These are phyloP conservation scores for Laburnicola sp. DNA, from an alignment of 2,329 filamentous ascomycete genomes.

Conservation along the genomic window DNA sequence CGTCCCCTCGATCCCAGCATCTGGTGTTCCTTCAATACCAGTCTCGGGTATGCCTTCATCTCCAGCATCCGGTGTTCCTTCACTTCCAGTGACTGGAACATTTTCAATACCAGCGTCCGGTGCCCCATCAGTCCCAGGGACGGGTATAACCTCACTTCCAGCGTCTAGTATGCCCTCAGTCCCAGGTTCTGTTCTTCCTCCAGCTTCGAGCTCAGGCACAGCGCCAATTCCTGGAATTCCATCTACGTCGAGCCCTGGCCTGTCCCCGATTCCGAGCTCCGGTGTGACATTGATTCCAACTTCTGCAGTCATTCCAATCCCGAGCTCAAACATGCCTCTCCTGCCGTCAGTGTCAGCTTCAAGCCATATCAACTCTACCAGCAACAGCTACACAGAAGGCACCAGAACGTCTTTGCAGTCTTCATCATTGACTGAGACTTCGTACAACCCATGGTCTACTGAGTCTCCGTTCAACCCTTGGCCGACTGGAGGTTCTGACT, in stretches of 20 bases:
- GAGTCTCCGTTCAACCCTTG: not conserved
- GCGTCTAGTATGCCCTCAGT: not conserved
- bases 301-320: not conserved
- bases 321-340: not conserved
- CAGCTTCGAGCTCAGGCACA: not conserved
- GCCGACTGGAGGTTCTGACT: not conserved
- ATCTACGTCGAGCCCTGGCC: not conserved
- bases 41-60: not conserved
- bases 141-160: not conserved
- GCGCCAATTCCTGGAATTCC: not conserved
- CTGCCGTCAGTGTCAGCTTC: not conserved
- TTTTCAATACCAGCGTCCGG: too few species aligned
- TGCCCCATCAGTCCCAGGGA: not conserved
- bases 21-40: not conserved
- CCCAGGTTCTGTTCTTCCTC: not conserved
- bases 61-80: not conserved
- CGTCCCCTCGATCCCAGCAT: not conserved
- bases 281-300: constrained; percentile 7
- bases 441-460: not conserved
- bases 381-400: too few species aligned
- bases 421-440: too few species aligned
- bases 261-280: not conserved
- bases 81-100: not conserved
- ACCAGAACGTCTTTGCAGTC: too few species aligned
- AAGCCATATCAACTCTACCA: too few species aligned